phyloP scores from a whole-genome alignment of 306 rosid species.

The Lotus japonicus region DNA sequence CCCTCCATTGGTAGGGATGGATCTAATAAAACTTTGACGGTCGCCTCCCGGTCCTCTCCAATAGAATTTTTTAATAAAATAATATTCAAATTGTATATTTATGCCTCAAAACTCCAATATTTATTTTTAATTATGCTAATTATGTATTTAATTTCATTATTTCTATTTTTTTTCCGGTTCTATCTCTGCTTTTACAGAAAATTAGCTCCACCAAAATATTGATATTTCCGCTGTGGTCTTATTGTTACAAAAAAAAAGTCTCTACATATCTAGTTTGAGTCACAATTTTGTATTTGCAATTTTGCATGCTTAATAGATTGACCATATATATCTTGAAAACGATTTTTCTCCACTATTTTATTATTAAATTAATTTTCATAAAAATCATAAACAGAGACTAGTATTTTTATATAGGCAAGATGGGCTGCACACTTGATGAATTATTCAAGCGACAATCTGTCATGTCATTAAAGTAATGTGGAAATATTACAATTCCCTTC shows the following conservation, averaged over 20 bases:
- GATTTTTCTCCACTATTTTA: background rate
- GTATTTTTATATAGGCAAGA: background rate
- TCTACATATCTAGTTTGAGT: constrained; percentile 1
- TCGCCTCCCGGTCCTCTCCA: too few species aligned
- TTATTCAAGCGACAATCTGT: background rate
- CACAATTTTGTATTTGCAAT: constrained; percentile 17
- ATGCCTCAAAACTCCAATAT: too few species aligned
- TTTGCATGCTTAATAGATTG: constrained; percentile 20
- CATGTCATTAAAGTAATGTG: constrained; percentile 18
- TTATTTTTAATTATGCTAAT: too few species aligned
- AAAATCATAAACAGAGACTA: background rate
- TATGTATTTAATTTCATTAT: too few species aligned
- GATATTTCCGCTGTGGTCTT: too few species aligned
- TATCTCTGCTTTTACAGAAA: too few species aligned
- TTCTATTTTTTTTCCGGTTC: too few species aligned
- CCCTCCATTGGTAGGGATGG: too few species aligned
- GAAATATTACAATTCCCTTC: background rate
- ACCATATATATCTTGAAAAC: constrained; percentile 4
- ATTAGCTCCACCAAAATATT: too few species aligned
- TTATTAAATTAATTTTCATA: background rate
- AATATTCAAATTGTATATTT: too few species aligned
- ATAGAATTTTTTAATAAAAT: too few species aligned
- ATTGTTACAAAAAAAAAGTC: background rate
- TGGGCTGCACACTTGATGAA: background rate
- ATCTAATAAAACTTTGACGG: too few species aligned